Evolutionary conservation across 768 basidiomycete genomes (phyloP), one percentile per base, ranked within the genome.

Genomic region (Exidia glandulosa): DNA sequence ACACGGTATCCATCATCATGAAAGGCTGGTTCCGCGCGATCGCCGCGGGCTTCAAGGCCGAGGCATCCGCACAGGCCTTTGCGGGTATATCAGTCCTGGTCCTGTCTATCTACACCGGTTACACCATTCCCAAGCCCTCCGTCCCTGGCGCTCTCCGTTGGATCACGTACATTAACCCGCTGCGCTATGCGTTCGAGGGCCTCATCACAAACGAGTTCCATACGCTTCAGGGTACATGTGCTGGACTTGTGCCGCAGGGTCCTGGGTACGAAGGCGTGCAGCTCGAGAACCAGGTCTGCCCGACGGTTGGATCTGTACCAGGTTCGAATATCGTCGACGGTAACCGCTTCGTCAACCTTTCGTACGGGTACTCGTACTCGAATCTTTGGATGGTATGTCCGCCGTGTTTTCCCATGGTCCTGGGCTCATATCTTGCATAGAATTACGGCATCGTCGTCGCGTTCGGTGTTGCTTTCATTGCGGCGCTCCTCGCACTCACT

Each of bases 21-120:
- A 87, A 89, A 71, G 87, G 84, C 0, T 89, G 93, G 77, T 95
- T 94, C 82, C 76, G 90, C 41, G 83, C 83, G 0, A 79, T 88
- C 60, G 87, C 86, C 32, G 69, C 87, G 0, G 75, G 76, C 4
- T 83, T 86, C 66, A 75, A 76, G 50, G 74, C 76, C 9, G 79
- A 81, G 57, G 81, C 85, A 0, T 79, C 83, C 0, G 85, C 86
- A 6, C 84, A 84, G 64, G 77, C 85, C 9, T 62, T 86, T 10
- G 82, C 79, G 6, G 83, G 80, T 52, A 65, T 82, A 61, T 60
- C 76, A 14, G 70, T 82, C 36, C 73, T 87, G 64, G 72, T 76
- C 14, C 74, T 84, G 67, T 76, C 77, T 63, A 80, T 80, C 64
- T 85, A 80, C 74, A 78, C 71, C n/a, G 86, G 79, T 33, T 87